Evolutionary conservation across 352 stramenopile genomes (phyloP), one percentile per base, ranked within the genome.

Genomic region (Phytophthora aleatoria): DNA sequence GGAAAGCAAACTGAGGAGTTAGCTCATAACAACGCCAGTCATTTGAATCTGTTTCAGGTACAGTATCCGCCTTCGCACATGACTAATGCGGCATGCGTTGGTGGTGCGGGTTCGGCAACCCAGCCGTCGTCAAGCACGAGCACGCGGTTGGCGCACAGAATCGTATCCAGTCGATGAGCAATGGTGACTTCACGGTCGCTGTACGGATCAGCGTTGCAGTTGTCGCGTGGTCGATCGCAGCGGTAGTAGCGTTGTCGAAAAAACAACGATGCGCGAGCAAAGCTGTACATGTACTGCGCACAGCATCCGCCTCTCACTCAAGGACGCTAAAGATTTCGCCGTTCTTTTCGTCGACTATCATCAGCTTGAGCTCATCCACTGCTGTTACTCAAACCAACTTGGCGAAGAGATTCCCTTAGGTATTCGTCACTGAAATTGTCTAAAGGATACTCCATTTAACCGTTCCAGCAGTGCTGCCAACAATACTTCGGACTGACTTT

Each of bases 211-310:
- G 31, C 39, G 28, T 31, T 51, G 39, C 27, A 36, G 16, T 5
- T 10, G n/a, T 60, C 39, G n/a, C 24, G 41, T 60, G 52, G 39
- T 60, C 16, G 16, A 60, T 51, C 42, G 52, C 5, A 44, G 53
- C 41, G 20, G 1, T 20, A 12, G n/a, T 44, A 39, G 26, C 50
- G 26, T 33, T 33, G 44, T 8, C n/a, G 48, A 57, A 41, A 49
- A 5, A 20, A 20, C 1, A 24, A 57, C 26, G 50, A 57, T 41
- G 36, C 33, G 26, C 50, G 33, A 57, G 50, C 36, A 33, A 4
- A 33, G 28, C 28, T 8, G 11, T 13, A n/a, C 28, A 28, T 15
- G 49, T 33, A 33, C 11, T 39, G 27, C 38, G 36, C 38, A 39
- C 38, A 58, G 12, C 38, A 20, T 20, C 20, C 20, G 20, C n/a